Evolutionary conservation across 177 flowering plant genomes (phyloP), one percentile per base, ranked within the genome.

Genomic region (Vitis hybrid): DNA sequence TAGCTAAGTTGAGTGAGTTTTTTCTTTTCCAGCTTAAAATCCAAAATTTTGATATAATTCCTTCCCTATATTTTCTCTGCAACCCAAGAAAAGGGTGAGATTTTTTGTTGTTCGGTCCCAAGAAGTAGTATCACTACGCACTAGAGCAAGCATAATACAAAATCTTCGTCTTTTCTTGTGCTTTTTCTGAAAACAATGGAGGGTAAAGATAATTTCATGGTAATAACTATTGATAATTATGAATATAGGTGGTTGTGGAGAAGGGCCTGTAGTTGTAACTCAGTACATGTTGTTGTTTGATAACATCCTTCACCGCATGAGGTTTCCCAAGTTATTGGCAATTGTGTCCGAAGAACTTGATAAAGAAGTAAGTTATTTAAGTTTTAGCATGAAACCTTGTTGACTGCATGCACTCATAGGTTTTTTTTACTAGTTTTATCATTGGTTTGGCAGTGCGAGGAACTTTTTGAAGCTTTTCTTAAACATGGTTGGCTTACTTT

Each of bases 401-500:
- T 15, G 67, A 10, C 45, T 40, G 12, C 61, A 3, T 32, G 54
- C 4, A 26, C 59, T n/a, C 26, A 40, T 56, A 52, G n/a, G 62
- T 67, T 32, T 63, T 67, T 32, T 63, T 18, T 14, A 57, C 13
- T 59, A 14, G 59, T 45, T 63, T 26, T 15, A 17, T 56, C 7
- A 45, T 55, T 32, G 67, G 40, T 74, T 72, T 49, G 55, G 52
- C 75, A 90, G 94, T 80, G 92, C 56, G 77, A 69, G 34, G 72
- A 66, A 32, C 72, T 90, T 58, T 73, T 88, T 56, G 82, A 81
- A 69, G 82, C 84, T 51, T 76, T 90, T 62, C 83, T 90, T 66
- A 83, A 88, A 70, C 92, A 90, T 55, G 92, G 94, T 14, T 82
- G 94, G 70, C 87, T 88, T 68, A 82, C 94, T 3, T 67, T 88